Conservation (phyloP, 805 yeast species). For the Metschnikowia peoriensis region DNA sequence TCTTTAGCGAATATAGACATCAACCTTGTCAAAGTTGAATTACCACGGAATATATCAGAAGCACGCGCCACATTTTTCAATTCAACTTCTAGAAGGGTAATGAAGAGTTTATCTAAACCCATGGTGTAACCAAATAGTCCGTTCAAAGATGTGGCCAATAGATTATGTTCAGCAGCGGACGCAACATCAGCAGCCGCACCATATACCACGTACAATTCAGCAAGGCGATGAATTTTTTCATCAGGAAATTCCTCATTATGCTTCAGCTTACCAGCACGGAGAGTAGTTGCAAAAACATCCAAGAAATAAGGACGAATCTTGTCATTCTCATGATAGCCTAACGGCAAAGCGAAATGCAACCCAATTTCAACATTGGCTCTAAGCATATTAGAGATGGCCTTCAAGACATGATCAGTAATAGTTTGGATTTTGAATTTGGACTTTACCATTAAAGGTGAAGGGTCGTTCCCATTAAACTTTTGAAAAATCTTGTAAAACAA, state of each 20-base stretch:
- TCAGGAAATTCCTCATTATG: conserved; percentile 25
- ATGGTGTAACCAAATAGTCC: conserved; percentile 47
- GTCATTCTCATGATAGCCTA: conserved; percentile 69
- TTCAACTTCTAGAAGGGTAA: conserved; percentile 58
- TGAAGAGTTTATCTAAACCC: conserved; percentile 45
- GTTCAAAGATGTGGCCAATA: conserved; percentile 63
- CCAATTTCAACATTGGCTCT: conserved; percentile 77
- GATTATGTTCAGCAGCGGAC: conserved; percentile 66
- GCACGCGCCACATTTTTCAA: conserved; percentile 58
- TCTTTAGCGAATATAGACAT: conserved; percentile 67
- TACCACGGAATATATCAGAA: conserved; percentile 74
- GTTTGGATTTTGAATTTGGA: conserved; percentile 53
- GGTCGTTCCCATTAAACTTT: conserved; percentile 33
- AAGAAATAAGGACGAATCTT: conserved; percentile 70
- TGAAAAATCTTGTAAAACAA: conserved; percentile 54
- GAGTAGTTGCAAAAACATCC: conserved; percentile 71
- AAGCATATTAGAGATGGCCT: conserved; percentile 64
- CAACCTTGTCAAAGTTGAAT: conserved; percentile 77
- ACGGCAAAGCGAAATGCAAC: conserved; percentile 67
- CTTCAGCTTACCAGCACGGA: conserved; percentile 35
- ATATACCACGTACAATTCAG: conserved; percentile 42
- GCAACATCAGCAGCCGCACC: conserved; percentile 59
- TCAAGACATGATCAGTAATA: conserved; percentile 62
- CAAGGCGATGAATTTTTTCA: conserved; percentile 22
- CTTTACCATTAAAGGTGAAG: conserved; percentile 18